phyloP scores from a whole-genome alignment of 176 grass and related monocot species.

The Phoenix dactylifera region DNA sequence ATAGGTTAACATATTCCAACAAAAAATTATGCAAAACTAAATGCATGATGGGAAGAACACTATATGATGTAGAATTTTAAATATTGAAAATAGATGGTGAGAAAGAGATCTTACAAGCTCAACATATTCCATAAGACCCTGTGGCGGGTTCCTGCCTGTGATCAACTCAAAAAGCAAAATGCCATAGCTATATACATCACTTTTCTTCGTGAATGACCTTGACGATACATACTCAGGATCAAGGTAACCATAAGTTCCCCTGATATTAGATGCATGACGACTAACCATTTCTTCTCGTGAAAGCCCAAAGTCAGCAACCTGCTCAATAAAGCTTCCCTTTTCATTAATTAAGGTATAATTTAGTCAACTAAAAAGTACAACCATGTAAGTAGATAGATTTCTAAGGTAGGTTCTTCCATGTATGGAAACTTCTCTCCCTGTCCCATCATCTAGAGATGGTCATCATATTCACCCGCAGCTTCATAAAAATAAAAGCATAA shows the following conservation, averaged over 20 bases:
- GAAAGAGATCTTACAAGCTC: slow-evolving; percentile 62
- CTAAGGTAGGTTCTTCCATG: no score
- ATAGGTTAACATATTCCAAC: no score
- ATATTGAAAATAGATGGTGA: no score
- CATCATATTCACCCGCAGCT: no score
- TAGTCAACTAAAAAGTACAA: no score
- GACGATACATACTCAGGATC: slow-evolving; percentile 90
- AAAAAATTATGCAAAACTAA: background rate
- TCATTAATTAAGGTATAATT: slow-evolving; percentile 8
- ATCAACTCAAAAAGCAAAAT: slow-evolving; percentile 90
- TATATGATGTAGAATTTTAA: no score
- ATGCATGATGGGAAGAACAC: background rate
- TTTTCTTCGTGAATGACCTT: slow-evolving; percentile 89
- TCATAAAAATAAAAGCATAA: no score
- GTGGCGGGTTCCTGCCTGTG: slow-evolving; percentile 81
- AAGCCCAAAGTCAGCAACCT: slow-evolving; percentile 98
- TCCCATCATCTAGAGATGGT: no score
- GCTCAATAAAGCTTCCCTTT: slow-evolving; percentile 12
- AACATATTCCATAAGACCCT: slow-evolving; percentile 96
- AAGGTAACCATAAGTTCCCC: slow-evolving; percentile 84
- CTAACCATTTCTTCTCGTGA: slow-evolving; percentile 85
- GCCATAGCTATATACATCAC: slow-evolving; percentile 93
- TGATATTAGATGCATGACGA: slow-evolving; percentile 51
- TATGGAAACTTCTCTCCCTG: no score
- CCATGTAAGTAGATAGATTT: no score